Evolutionary conservation across 2,329 filamentous ascomycete species (phyloP), one percentile per base, ranked within the genome.

Genomic region (Akanthomyces muscarius): DNA sequence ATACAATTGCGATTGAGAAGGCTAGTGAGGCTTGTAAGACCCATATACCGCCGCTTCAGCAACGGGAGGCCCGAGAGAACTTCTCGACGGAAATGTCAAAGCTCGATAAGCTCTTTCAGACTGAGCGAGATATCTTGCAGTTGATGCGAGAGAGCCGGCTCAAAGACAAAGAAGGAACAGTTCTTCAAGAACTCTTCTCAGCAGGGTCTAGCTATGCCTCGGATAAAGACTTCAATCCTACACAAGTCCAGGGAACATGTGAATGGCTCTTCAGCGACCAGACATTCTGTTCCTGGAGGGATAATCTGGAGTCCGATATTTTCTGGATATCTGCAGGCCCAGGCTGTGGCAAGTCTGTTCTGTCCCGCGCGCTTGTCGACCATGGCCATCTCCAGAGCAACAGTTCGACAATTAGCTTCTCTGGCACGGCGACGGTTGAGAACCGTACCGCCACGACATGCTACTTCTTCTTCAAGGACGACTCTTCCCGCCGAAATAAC

Each of bases 381-480:
- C 33, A 70, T 2, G 66, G 48, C 23, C 48, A 71, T 36, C 63
- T 76, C 8, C 51, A 59, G 21, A 63, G 10, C 38, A 60, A 47
- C 8, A 60, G 14, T 4, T 28, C 47, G 6, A 61, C 48, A 25
- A 42, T 61, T 3, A 38, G n/a, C 21, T 18, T 51, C 16, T 33
- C 8, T n/a, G 5, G 5, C 30, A 5, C 45, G n/a, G 38, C 5
- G 3, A 16, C 10, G 4, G n/a, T 61, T 7, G 36, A 36, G 5
- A 61, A 23, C 33, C 14, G 54, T 18, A 21, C 64, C 36, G 44
- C 42, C 28, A 68, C 69, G 1, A 67, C 72, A 5, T 75, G 72
- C 57, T 76, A 71, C 65, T 78, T 75, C 65, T 78, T 77, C 66
- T 77, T 76, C 63, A 74, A 76, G 52, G 73, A 76, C 41, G 73